These are phyloP conservation scores for Aspergillus nidulans DNA, from an alignment of 495 filamentous ascomycete genomes.

Conservation along the genomic window DNA sequence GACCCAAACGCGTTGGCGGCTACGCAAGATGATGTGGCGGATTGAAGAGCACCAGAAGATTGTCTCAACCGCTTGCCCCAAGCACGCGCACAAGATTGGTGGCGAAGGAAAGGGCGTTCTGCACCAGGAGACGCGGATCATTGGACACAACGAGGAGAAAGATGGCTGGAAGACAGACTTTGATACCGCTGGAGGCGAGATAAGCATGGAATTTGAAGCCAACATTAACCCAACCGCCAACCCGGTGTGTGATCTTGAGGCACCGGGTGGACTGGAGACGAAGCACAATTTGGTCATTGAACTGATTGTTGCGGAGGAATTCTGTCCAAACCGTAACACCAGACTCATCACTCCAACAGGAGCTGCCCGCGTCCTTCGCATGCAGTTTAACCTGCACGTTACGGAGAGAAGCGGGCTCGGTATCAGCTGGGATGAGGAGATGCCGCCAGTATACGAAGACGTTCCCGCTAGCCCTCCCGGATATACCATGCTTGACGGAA, in stretches of 20 bases:
- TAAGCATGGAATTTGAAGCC: slow-evolving; percentile 80
- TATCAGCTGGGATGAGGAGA: slow-evolving; percentile 96
- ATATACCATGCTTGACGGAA: slow-evolving; percentile 52
- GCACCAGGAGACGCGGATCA: slow-evolving; percentile 70
- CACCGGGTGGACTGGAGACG: slow-evolving; percentile 70
- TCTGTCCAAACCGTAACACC: slow-evolving; percentile 65
- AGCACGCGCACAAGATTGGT: slow-evolving; percentile 69
- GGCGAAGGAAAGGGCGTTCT: slow-evolving; percentile 69
- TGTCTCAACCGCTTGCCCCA: slow-evolving; percentile 74
- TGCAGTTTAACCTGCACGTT: slow-evolving; percentile 79
- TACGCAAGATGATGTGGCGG: slow-evolving; percentile 88
- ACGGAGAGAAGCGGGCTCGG: slow-evolving; percentile 85
- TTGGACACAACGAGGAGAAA: slow-evolving; percentile 72
- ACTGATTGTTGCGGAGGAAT: slow-evolving; percentile 92
- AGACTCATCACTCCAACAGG: slow-evolving; percentile 79
- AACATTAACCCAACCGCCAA: slow-evolving; percentile 56
- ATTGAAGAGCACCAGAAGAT: slow-evolving; percentile 82
- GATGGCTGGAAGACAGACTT: slow-evolving; percentile 97
- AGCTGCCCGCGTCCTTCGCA: slow-evolving; percentile 82
- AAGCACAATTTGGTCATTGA: slow-evolving; percentile 85
- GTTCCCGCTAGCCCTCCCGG: slow-evolving; percentile 83
- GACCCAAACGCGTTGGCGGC: slow-evolving; percentile 72
- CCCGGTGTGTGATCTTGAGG: slow-evolving; percentile 74
- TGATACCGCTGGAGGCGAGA: slow-evolving; percentile 59
- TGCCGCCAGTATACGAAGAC: slow-evolving; percentile 90